Evolutionary conservation across 371 early-diverging fungal species (phyloP).

Genomic region (Zancudomyces culisetae): DNA sequence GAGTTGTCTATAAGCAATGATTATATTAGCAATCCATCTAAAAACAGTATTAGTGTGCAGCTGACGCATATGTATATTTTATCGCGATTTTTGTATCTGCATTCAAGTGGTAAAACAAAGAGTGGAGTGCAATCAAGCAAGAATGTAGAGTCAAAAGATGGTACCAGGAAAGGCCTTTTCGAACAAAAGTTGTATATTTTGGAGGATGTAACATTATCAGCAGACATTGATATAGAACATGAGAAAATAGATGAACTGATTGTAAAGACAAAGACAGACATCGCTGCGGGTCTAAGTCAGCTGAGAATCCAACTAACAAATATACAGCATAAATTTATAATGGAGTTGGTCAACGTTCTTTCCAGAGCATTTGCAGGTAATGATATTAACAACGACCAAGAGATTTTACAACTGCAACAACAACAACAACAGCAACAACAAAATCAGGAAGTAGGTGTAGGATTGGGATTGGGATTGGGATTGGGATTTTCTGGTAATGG

Average conservation of each 20-base stretch:
- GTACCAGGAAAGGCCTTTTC: too few species aligned
- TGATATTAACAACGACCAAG: not conserved
- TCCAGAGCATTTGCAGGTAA: conserved; percentile 27
- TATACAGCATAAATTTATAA: conserved; percentile 53
- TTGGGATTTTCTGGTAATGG: conserved; percentile 18
- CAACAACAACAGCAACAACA: conserved; percentile 11
- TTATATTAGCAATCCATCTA: conserved; percentile 27
- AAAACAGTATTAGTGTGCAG: conserved; percentile 26
- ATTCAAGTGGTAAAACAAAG: conserved; percentile 10
- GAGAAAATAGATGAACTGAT: conserved; percentile 12
- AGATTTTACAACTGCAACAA: not conserved
- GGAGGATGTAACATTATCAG: conserved; percentile 56
- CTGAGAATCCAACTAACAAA: conserved; percentile 58
- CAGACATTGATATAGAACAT: conserved; percentile 27
- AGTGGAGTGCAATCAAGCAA: not conserved
- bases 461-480: too few species aligned
- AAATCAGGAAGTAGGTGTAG: conserved; percentile 9
- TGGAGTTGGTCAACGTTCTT: conserved; percentile 38
- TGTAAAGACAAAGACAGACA: conserved; percentile 29
- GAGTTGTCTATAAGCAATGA: conserved; percentile 62
- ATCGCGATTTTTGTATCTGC: conserved; percentile 11
- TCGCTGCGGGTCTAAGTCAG: conserved; percentile 49
- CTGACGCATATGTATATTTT: conserved; percentile 40
- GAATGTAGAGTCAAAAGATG: not conserved
- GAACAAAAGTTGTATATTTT: conserved; percentile 46